Evolutionary conservation across 148 eudicot species (phyloP).

Genomic region (Mesembryanthemum crystallinum): DNA sequence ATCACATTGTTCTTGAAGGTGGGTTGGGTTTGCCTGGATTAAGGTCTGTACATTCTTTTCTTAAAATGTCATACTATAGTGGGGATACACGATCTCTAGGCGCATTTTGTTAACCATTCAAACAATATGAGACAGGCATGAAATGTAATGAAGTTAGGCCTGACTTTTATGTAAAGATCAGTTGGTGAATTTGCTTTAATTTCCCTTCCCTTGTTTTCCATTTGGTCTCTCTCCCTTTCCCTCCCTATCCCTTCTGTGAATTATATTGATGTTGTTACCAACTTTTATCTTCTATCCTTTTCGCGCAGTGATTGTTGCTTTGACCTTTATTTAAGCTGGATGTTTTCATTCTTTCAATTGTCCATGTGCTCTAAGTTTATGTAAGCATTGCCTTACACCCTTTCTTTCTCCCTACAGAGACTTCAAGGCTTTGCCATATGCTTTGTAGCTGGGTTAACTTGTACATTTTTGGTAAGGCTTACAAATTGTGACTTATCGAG

Average conservation of each 20-base stretch:
- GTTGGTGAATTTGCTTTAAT: neutral
- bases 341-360: neutral
- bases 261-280: neutral
- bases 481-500: neutral
- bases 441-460: conserved; percentile 80
- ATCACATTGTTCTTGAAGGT: neutral
- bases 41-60: neutral
- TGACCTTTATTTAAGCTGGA: neutral
- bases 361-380: neutral
- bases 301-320: neutral
- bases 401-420: conserved; percentile 51
- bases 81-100: neutral
- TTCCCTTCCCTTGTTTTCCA: neutral
- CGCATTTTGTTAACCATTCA: neutral
- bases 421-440: conserved; percentile 84
- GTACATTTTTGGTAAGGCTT: conserved; percentile 85
- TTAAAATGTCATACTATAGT: no score
- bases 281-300: neutral
- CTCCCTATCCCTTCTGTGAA: neutral
- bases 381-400: conserved; percentile 1
- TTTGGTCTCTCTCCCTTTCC: neutral
- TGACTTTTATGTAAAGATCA: neutral
- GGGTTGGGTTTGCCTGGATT: neutral
- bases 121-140: neutral
- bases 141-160: neutral